Evolutionary conservation across 108 stramenopile genomes (phyloP).

Genomic region (Skeletonema marinoi): DNA sequence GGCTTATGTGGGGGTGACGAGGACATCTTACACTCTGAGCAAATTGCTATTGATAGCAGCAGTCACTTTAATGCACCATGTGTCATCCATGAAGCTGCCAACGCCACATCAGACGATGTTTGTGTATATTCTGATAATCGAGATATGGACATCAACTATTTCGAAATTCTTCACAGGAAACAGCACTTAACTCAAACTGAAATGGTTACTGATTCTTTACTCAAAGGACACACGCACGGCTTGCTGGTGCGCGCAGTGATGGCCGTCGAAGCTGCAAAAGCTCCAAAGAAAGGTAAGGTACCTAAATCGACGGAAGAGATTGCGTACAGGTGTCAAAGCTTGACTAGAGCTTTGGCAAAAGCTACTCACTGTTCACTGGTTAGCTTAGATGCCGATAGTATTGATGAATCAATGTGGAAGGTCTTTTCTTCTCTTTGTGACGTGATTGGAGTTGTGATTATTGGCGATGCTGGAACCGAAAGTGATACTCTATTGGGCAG

Average conservation of each 20-base stretch:
- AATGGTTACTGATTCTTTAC: constrained; percentile 47
- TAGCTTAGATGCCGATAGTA: constrained; percentile 3
- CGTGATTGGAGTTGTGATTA: constrained; percentile 42
- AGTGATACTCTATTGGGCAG: constrained; percentile 24
- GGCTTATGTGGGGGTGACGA: constrained; percentile 72
- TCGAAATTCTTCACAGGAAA: constrained; percentile 45
- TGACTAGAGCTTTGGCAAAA: constrained; percentile 31
- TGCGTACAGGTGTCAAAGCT: constrained; percentile 55
- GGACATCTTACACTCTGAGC: constrained; percentile 58
- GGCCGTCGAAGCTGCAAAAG: constrained; percentile 59
- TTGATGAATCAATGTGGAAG: constrained; percentile 23
- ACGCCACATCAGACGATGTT: constrained; percentile 12
- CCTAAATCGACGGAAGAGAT: constrained; percentile 55
- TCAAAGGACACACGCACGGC: constrained; percentile 63
- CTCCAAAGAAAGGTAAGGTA: constrained; percentile 81
- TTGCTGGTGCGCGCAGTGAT: constrained; percentile 68
- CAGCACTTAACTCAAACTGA: constrained; percentile 24
- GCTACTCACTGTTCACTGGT: constrained; percentile 12
- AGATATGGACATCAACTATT: constrained; percentile 61
- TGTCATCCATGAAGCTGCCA: constrained; percentile 26
- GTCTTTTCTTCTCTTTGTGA: constrained; percentile 45
- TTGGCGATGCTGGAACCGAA: constrained; percentile 38
- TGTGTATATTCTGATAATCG: constrained; percentile 60
- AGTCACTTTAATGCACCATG: constrained; percentile 64
- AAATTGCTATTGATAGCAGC: constrained; percentile 62